phyloP scores from a whole-genome alignment of 352 stramenopile species.

The Phytopythium ostracodes region DNA sequence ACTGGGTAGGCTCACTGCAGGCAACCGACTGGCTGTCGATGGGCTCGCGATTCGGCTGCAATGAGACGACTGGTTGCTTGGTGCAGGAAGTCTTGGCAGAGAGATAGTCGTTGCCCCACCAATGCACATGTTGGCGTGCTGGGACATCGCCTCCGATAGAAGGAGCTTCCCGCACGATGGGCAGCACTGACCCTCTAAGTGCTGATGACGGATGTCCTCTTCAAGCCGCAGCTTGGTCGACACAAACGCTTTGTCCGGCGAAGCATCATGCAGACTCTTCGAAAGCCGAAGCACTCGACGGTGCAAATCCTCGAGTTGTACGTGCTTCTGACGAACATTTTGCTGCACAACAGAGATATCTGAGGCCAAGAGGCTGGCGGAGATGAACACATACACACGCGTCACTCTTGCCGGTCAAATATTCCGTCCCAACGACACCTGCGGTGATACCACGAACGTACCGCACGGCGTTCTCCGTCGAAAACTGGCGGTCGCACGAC shows the following conservation, averaged over 20 bases:
- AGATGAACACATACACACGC: neutral
- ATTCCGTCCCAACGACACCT: neutral
- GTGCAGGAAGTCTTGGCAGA: slow-evolving; percentile 4
- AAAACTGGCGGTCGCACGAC: slow-evolving; percentile 57
- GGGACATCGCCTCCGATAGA: slow-evolving; percentile 20
- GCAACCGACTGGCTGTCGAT: neutral
- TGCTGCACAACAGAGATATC: slow-evolving; percentile 34
- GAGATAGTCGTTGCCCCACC: neutral
- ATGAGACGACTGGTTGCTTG: slow-evolving; percentile 21
- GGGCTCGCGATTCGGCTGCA: neutral
- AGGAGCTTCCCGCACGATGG: slow-evolving; percentile 28
- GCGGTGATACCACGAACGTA: slow-evolving; percentile 10
- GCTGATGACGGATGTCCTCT: slow-evolving; percentile 35
- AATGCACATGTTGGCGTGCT: slow-evolving; percentile 28
- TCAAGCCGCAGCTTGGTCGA: slow-evolving; percentile 31
- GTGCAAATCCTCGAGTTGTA: slow-evolving; percentile 44
- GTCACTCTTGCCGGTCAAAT: neutral
- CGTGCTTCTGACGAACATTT: slow-evolving; percentile 40
- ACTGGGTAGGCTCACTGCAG: neutral
- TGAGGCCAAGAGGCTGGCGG: slow-evolving; percentile 27
- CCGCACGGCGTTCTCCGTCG: slow-evolving; percentile 44
- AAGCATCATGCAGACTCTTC: slow-evolving; percentile 31
- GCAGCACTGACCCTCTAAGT: slow-evolving; percentile 23
- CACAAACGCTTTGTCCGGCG: slow-evolving; percentile 37
- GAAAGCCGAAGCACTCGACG: slow-evolving; percentile 39